Conservation (phyloP, 2,329 filamentous ascomycete species). For the Phoma sp. region DNA sequence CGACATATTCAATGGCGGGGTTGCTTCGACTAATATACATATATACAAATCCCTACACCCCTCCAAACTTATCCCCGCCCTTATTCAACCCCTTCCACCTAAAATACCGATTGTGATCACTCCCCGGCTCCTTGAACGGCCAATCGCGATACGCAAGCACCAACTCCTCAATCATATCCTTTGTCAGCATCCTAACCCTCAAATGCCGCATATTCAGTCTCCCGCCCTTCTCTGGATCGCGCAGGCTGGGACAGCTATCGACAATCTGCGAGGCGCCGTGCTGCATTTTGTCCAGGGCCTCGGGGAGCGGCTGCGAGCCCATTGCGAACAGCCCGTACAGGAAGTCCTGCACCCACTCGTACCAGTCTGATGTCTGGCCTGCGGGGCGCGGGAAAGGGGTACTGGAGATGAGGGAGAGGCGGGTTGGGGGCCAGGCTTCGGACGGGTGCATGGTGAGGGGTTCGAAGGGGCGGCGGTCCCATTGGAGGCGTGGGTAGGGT, state of each 20-base stretch:
- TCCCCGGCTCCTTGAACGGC: constrained; percentile 40
- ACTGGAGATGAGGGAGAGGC: constrained; percentile 69
- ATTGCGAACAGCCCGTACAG: constrained; percentile 23
- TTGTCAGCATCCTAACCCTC: constrained; percentile 38
- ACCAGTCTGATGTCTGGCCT: constrained; percentile 17
- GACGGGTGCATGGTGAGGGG: constrained; percentile 63
- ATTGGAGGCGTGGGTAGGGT: constrained; percentile 47
- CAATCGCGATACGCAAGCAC: constrained; percentile 41
- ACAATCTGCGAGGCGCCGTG: constrained; percentile 38
- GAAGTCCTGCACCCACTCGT: constrained; percentile 42
- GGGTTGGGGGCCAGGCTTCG: constrained; percentile 72
- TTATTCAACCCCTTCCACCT: constrained; percentile 9
- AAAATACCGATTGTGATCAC: constrained; percentile 36
- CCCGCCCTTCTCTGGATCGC: constrained; percentile 42
- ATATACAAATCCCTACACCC: too few relatives aligned
- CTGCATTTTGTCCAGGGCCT: constrained; percentile 38
- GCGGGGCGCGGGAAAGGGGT: constrained; percentile 58
- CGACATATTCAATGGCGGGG: too few relatives aligned
- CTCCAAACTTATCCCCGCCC: too few relatives aligned
- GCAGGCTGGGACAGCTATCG: constrained; percentile 33
- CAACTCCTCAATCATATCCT: constrained; percentile 43
- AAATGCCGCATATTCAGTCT: constrained; percentile 40
- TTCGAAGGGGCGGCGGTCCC: constrained; percentile 75
- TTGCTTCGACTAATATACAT: too few relatives aligned
- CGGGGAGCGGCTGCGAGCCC: constrained; percentile 12